Evolutionary conservation across 2,329 filamentous ascomycete species (phyloP).

Genomic region (Colletotrichum tropicale): DNA sequence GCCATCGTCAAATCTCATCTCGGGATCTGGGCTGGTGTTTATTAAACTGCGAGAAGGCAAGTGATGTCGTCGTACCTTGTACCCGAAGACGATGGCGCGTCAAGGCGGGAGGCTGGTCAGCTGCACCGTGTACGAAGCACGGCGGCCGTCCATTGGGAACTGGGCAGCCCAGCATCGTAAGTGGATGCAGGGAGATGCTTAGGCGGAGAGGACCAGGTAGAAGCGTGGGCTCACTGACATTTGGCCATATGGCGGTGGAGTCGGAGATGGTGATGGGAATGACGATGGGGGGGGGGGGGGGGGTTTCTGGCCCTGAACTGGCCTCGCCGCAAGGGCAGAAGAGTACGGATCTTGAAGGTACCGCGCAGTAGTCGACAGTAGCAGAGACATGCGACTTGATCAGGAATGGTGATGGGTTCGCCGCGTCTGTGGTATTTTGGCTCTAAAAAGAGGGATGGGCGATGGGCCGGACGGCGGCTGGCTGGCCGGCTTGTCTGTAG

Average conservation of each 20-base stretch:
- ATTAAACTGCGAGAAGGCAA: neutral
- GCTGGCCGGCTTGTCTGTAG: neutral
- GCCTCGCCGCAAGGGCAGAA: neutral
- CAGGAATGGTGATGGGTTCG: neutral
- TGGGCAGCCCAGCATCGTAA: neutral
- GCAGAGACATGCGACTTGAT: neutral
- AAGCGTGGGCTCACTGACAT: neutral
- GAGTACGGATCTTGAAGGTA: neutral
- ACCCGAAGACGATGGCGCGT: neutral
- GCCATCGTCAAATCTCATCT: neutral
- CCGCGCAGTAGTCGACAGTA: neutral
- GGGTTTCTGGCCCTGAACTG: neutral
- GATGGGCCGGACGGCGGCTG: neutral
- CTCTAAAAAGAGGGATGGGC: neutral
- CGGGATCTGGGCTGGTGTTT: neutral
- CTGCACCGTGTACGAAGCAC: neutral
- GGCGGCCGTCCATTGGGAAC: neutral
- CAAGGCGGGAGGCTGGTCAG: neutral
- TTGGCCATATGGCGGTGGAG: neutral
- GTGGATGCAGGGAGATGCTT: neutral
- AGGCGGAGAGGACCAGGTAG: neutral
- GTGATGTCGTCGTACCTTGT: neutral
- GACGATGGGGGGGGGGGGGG: neutral
- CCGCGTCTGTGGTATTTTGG: neutral
- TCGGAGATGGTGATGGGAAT: neutral